phyloP scores from a whole-genome alignment of 108 stramenopile genomes.

The Aurantiochytrium sp. region DNA sequence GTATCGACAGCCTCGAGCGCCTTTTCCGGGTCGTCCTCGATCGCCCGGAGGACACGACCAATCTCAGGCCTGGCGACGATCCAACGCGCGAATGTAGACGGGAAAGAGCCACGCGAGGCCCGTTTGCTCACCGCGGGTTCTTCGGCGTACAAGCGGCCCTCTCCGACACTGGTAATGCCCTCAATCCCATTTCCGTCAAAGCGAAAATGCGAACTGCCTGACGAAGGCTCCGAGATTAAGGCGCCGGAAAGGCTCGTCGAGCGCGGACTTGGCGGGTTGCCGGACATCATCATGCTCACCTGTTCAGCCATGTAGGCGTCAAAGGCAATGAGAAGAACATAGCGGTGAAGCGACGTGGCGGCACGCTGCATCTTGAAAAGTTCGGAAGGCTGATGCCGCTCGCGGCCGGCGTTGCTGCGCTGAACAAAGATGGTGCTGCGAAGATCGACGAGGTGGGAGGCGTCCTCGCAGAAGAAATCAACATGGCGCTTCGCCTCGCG shows the following conservation, averaged over 20 bases:
- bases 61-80: not conserved
- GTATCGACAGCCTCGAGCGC: not conserved
- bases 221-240: not conserved
- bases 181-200: no score
- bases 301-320: not conserved
- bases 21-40: not conserved
- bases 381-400: not conserved
- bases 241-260: not conserved
- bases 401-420: not conserved
- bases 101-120: not conserved
- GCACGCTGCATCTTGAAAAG: not conserved
- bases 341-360: not conserved
- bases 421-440: not conserved
- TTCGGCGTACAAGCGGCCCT: not conserved
- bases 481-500: constrained; percentile 9
- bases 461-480: not conserved
- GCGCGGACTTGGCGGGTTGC: not conserved
- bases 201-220: not conserved
- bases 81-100: not conserved
- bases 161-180: no score
- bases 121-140: not conserved
- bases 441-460: not conserved
- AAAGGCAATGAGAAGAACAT: not conserved
- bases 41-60: not conserved
- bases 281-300: not conserved